phyloP scores from a whole-genome alignment of 352 stramenopile genomes.

The Globisporangium barbulae region DNA sequence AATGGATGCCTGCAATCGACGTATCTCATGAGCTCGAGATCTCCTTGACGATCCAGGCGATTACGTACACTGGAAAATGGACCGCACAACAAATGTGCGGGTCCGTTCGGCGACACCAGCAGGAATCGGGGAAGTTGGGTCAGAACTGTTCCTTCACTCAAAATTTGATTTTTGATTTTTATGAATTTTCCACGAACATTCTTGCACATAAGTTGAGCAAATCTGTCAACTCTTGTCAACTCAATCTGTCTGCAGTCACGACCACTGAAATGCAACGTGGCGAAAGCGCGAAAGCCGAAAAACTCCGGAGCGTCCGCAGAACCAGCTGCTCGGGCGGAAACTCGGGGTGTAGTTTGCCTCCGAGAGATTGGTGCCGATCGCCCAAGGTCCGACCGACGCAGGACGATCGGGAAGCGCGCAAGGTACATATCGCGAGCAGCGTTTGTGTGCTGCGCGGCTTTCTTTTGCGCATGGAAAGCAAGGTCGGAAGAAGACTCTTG shows the following conservation, averaged over 20 bases:
- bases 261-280: conserved; percentile 6
- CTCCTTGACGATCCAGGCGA: conserved; percentile 1
- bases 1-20: conserved; percentile 4
- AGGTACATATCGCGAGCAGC: too few species aligned
- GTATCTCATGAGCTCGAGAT: background rate
- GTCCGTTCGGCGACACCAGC: conserved; percentile 1
- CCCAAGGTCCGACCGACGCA: background rate
- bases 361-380: background rate
- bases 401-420: too few species aligned
- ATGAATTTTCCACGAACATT: background rate
- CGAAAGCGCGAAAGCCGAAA: background rate
- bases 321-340: conserved; percentile 1
- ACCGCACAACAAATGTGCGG: background rate
- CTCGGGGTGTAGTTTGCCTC: background rate
- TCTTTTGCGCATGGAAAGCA: background rate
- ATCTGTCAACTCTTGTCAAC: conserved; percentile 1
- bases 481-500: background rate
- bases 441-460: too few species aligned
- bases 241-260: background rate
- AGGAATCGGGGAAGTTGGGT: background rate
- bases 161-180: background rate
- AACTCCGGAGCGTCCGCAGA: background rate
- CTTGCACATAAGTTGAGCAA: background rate
- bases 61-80: background rate
- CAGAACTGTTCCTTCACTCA: conserved; percentile 6